These are phyloP conservation scores for Ustilago hordei DNA, from an alignment of 1,284 basidiomycete species.

Conservation along the genomic window DNA sequence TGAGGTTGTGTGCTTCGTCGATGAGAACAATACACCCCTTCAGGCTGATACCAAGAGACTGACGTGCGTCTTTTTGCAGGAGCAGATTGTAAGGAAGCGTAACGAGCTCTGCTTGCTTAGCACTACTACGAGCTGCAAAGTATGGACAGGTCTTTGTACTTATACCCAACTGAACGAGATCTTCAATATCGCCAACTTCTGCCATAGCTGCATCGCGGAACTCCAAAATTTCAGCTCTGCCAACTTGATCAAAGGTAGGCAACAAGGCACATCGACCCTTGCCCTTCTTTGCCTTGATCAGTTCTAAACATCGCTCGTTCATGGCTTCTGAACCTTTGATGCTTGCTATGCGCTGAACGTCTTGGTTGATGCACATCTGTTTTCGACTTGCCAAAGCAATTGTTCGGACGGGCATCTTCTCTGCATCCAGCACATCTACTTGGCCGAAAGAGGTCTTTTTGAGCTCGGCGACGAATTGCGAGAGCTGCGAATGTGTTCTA, in stretches of 20 bases:
- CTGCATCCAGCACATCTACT: conserved; percentile 42
- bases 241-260: conserved; percentile 73
- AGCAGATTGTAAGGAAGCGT: conserved; percentile 94
- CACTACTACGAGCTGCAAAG: conserved; percentile 87
- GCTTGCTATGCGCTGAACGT: conserved; percentile 74
- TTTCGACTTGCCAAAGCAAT: conserved; percentile 82
- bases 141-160: conserved; percentile 85
- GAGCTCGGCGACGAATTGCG: conserved; percentile 89
- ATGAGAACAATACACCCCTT: conserved; percentile 84
- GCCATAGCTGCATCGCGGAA: conserved; percentile 85
- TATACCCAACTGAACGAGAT: conserved; percentile 81
- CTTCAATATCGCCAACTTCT: conserved; percentile 91
- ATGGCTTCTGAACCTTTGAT: conserved; percentile 76
- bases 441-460: conserved; percentile 76
- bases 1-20: conserved; percentile 89
- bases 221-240: conserved; percentile 76
- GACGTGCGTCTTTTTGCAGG: conserved; percentile 84
- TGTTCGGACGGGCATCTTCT: conserved; percentile 41
- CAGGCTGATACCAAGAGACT: conserved; percentile 83
- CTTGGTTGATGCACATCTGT: conserved; percentile 92
- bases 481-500: conserved; percentile 92
- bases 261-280: conserved; percentile 77
- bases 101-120: conserved; percentile 91
- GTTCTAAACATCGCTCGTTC: conserved; percentile 90
- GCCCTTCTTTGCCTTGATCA: conserved; percentile 74